Evolutionary conservation across 1,284 basidiomycete genomes (phyloP).

Genomic region (Athelia psychrophila): DNA sequence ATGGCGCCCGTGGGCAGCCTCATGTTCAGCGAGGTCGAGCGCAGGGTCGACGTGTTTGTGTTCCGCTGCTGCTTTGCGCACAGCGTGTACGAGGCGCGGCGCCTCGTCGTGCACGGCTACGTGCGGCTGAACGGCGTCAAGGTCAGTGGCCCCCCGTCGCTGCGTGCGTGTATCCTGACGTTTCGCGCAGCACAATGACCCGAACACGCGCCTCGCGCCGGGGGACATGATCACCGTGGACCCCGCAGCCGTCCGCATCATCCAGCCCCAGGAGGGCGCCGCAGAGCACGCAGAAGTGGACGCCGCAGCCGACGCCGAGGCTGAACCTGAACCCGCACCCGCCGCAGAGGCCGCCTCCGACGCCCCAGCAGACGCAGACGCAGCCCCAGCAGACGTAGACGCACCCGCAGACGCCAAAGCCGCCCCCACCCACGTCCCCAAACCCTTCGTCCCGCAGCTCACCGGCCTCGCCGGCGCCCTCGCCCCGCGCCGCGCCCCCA

Average conservation of each 20-base stretch:
- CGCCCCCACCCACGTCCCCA: not conserved
- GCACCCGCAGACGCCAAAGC: constrained; percentile 3
- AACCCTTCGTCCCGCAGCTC: constrained; percentile 10
- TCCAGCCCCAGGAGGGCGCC: constrained; percentile 42
- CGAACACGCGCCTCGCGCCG: constrained; percentile 89
- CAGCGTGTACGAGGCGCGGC: constrained; percentile 87
- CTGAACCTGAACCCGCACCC: not conserved
- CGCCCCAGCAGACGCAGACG: constrained; percentile 2
- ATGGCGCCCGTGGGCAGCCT: constrained; percentile 83
- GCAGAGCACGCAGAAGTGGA: constrained; percentile 17
- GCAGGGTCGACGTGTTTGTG: constrained; percentile 88
- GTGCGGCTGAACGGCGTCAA: constrained; percentile 89
- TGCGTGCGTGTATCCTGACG: constrained; percentile 4
- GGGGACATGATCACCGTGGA: constrained; percentile 94
- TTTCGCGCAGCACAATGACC: constrained; percentile 65
- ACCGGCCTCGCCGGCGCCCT: constrained; percentile 10
- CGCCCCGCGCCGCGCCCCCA: constrained; percentile 10
- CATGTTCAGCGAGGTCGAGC: constrained; percentile 93
- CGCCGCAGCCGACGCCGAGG: constrained; percentile 3
- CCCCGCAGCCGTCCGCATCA: constrained; percentile 78
- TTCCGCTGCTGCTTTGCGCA: constrained; percentile 92
- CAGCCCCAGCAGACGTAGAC: not conserved
- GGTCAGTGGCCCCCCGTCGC: constrained; percentile 45
- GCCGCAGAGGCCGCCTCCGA: not conserved
- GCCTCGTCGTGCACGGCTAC: constrained; percentile 84